Evolutionary conservation across 2,329 filamentous ascomycete species (phyloP).

Genomic region (Rasamsonia emersonii): DNA sequence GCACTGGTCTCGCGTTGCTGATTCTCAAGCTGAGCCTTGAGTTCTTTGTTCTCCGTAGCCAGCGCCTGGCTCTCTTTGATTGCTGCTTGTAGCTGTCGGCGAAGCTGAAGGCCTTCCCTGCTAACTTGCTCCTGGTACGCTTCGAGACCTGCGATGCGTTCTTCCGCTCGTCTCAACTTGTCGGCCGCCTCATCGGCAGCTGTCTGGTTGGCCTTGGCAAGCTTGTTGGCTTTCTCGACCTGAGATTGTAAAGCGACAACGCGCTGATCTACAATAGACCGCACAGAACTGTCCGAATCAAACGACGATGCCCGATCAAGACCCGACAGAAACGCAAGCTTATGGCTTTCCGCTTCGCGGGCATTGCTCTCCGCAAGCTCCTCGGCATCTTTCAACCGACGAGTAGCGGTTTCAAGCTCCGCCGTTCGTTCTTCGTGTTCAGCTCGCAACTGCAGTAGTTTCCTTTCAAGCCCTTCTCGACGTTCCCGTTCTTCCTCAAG

Average conservation of each 20-base stretch:
- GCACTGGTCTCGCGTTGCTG: slow-evolving; percentile 94
- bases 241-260: slow-evolving; percentile 69
- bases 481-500: slow-evolving; percentile 68
- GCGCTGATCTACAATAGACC: slow-evolving; percentile 44
- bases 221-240: slow-evolving; percentile 63
- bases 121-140: slow-evolving; percentile 97
- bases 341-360: slow-evolving; percentile 77
- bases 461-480: slow-evolving; percentile 66
- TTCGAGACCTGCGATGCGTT: slow-evolving; percentile 91
- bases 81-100: slow-evolving; percentile 78
- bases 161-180: slow-evolving; percentile 84
- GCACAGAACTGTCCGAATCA: slow-evolving; percentile 27
- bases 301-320: slow-evolving; percentile 60
- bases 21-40: slow-evolving; percentile 72
- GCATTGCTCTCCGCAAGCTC: slow-evolving; percentile 82
- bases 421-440: slow-evolving; percentile 74
- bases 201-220: slow-evolving; percentile 81
- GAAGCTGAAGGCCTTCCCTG: slow-evolving; percentile 79
- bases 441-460: slow-evolving; percentile 64
- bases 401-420: slow-evolving; percentile 66
- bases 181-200: slow-evolving; percentile 82
- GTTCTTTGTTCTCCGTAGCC: slow-evolving; percentile 69
- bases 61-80: slow-evolving; percentile 77
- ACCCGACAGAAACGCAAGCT: slow-evolving; percentile 70
- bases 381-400: slow-evolving; percentile 74